phyloP scores from a whole-genome alignment of 2,329 filamentous ascomycete genomes.

The Fusarium sp. region DNA sequence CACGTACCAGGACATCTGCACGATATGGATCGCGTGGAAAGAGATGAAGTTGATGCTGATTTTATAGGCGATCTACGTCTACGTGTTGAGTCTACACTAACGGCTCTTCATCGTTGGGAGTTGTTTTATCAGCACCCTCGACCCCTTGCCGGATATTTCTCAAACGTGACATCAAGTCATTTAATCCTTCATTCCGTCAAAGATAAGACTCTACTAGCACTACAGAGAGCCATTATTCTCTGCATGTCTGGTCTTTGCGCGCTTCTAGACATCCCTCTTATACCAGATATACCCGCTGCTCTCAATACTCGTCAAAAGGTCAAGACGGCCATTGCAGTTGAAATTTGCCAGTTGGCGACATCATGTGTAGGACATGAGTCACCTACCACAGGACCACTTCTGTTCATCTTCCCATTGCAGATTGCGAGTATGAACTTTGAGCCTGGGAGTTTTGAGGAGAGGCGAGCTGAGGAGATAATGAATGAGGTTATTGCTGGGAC shows the following conservation, averaged over 20 bases:
- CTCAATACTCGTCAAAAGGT: neutral
- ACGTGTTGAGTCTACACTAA: conserved; percentile 6
- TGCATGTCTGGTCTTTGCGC: conserved; percentile 19
- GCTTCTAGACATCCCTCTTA: neutral
- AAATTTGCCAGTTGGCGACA: conserved; percentile 21
- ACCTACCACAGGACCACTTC: neutral
- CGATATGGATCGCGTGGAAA: conserved; percentile 6
- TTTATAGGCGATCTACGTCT: neutral
- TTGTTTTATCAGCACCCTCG: conserved; percentile 10
- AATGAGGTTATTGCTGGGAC: conserved; percentile 21
- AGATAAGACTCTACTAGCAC: conserved; percentile 3
- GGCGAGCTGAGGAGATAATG: conserved; percentile 19
- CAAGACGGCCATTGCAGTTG: conserved; percentile 6
- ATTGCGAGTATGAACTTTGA: conserved; percentile 26
- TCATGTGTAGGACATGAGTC: conserved; percentile 1
- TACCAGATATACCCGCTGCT: conserved; percentile 2
- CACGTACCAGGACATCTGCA: conserved; percentile 13
- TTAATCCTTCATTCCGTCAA: neutral
- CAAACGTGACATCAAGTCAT: rapidly evolving
- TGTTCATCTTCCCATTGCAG: conserved; percentile 24
- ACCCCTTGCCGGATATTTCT: neutral
- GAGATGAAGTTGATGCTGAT: neutral
- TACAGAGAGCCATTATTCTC: conserved; percentile 17
- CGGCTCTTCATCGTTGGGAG: conserved; percentile 15
- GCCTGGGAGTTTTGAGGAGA: conserved; percentile 8